A percentile compares a stretch with the other conserved stretches of the same genome.
Conservation (phyloP, 2,329 filamentous ascomycete species). For the Didymella pomorum region DNA sequence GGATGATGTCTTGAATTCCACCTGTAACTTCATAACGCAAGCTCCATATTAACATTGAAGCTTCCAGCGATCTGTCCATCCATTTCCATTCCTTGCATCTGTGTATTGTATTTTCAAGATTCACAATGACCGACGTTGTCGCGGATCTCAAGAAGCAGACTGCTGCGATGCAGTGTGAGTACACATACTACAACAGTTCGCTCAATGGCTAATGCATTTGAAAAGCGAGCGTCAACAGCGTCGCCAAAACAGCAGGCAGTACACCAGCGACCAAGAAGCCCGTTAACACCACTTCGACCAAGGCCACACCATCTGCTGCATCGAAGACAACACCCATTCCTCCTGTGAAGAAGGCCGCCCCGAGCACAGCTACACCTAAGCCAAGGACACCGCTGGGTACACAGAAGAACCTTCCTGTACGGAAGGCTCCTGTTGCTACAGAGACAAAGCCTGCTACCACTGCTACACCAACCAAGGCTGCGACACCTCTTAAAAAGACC, state of each 20-base stretch:
- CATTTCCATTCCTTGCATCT: neutral
- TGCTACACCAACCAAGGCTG: constrained; percentile 32
- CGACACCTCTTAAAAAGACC: constrained; percentile 32
- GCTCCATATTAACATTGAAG: constrained; percentile 4
- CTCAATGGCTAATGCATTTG: constrained; percentile 3
- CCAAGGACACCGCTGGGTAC: constrained; percentile 32
- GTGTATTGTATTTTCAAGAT: neutral
- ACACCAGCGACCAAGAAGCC: constrained; percentile 38
- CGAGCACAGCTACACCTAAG: constrained; percentile 21
- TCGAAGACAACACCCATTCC: constrained; percentile 21
- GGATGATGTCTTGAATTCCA: constrained; percentile 19
- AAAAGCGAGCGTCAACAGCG: constrained; percentile 41
- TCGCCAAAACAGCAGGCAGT: constrained; percentile 40
- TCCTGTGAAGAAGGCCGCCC: constrained; percentile 27
- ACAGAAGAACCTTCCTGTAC: constrained; percentile 31
- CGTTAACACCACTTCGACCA: constrained; percentile 28
- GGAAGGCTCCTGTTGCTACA: constrained; percentile 14
- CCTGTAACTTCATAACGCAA: constrained; percentile 4
- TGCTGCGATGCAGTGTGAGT: constrained; percentile 52
- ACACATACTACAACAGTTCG: neutral
- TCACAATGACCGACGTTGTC: constrained; percentile 44
- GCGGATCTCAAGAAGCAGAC: constrained; percentile 54
- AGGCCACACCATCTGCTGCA: constrained; percentile 26
- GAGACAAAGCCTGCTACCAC: constrained; percentile 21
- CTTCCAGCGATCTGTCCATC: neutral